Evolutionary conservation across 495 filamentous ascomycete genomes (phyloP), one percentile per base, ranked within the genome.

Genomic region (Staphylotrichum longicolle): DNA sequence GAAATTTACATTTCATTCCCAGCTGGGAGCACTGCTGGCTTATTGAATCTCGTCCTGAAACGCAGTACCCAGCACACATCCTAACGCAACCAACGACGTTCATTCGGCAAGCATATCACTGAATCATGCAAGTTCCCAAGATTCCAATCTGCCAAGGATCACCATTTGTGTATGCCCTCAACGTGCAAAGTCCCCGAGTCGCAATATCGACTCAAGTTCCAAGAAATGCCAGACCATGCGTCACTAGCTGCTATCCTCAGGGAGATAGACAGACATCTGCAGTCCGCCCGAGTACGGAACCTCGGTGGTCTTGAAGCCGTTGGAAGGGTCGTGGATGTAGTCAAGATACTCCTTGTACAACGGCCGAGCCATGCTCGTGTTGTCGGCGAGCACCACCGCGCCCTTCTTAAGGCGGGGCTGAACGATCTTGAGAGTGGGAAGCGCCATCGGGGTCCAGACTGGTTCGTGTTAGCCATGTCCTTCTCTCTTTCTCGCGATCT

Each of bases 281-380:
- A 58, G 5, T 5, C 56, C 56, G 1, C 56, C 56, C 20, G 56
- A 32, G 6, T 58, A 58, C 6, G 45, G 33, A 1, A 50, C 20
- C 27, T 58, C 45, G n/a, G 56, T 50, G 7, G 56, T 58, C 56
- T 58, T 58, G 46, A 58, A 58, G 11, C 56, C 45, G 20, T 58
- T 58, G 0, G 56, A 45, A 2, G 56, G 34, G 34, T 58, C 45
- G 10, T 58, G 45, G 46, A 58, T 41, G 46, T 50, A 58, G 34
- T 58, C 34, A 1, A 58, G 45, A 12, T 58, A 58, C 20, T 58
- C 56, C 20, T 39, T 14, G 35, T 58, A 58, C 20, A 58, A 3
- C n/a, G 56, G n/a, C 5, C 56, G 45, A 6, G 35, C 45, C 56
- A 58, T 58, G 10, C 2, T 58, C 3, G 56, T 58, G 46, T 58